Evolutionary conservation across 495 filamentous ascomycete genomes (phyloP).

Genomic region (Hypoxylon rickii): DNA sequence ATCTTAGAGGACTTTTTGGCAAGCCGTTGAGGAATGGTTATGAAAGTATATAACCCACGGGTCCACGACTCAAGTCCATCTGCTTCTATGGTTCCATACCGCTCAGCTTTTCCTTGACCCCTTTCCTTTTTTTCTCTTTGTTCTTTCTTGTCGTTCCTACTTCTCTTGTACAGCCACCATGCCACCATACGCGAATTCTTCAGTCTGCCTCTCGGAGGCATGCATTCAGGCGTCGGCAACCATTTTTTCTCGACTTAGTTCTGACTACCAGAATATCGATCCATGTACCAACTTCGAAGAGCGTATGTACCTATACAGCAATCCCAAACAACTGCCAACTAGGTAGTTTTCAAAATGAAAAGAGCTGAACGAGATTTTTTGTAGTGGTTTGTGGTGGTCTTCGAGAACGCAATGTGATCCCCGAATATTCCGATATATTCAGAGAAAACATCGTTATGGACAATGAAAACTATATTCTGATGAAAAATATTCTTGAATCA

Average conservation of each 20-base stretch:
- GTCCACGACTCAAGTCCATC: neutral
- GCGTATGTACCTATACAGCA: conserved; percentile 22
- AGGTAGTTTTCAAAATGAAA: too few species aligned
- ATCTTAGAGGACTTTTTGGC: neutral
- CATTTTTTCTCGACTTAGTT: conserved; percentile 63
- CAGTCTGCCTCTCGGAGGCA: conserved; percentile 15
- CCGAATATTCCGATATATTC: conserved; percentile 62
- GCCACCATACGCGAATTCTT: conserved; percentile 2
- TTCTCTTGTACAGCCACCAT: conserved; percentile 3
- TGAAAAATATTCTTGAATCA: conserved; percentile 65
- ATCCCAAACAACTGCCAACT: neutral
- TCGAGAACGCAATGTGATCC: conserved; percentile 63
- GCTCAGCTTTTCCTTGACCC: conserved; percentile 1
- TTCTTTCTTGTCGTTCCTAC: neutral
- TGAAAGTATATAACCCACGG: conserved; percentile 10
- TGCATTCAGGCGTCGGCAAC: conserved; percentile 68
- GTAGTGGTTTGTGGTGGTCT: conserved; percentile 65
- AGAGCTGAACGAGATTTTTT: too few species aligned
- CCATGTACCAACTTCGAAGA: conserved; percentile 68
- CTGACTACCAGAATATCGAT: conserved; percentile 62
- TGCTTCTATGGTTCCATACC: conserved; percentile 1
- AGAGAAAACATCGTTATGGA: conserved; percentile 54
- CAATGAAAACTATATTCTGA: conserved; percentile 57
- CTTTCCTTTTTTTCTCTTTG: conserved; percentile 1
- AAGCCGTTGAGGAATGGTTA: neutral